Percentiles rank a stretch among this genome's conserved stretches.
Evolutionary conservation across 306 rosid species (phyloP).

Genomic region (Hylodesmum podocarpum): DNA sequence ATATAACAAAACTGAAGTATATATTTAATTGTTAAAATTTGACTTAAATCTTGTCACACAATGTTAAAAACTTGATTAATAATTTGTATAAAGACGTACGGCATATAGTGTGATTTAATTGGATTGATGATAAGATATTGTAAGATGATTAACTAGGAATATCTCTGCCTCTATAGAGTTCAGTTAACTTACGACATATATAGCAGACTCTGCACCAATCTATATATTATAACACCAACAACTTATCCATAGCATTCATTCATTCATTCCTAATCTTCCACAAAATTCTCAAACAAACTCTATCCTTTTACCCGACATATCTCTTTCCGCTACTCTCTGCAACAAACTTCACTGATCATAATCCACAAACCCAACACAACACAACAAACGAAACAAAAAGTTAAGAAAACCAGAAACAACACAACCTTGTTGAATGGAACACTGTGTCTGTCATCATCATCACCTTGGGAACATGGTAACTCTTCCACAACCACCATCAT

Average conservation of each 20-base stretch:
- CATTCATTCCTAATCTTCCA: background rate
- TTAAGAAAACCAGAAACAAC: too few species aligned
- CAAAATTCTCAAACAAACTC: conserved; percentile 4
- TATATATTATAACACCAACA: background rate
- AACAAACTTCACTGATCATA: background rate
- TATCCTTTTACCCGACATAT: background rate
- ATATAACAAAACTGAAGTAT: too few species aligned
- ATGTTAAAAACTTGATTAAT: background rate
- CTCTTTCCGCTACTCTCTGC: background rate
- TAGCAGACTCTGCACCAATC: background rate
- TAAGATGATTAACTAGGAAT: background rate
- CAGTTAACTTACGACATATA: background rate
- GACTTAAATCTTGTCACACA: background rate
- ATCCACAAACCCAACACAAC: background rate
- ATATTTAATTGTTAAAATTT: background rate
- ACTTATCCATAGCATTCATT: background rate
- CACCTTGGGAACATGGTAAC: background rate
- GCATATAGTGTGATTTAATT: background rate
- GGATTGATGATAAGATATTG: background rate
- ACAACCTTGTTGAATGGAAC: conserved; percentile 32
- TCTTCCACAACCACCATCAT: background rate
- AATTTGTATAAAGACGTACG: background rate
- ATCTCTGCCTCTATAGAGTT: background rate
- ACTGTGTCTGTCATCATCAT: background rate
- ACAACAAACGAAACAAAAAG: too few species aligned